Evolutionary conservation across 2,329 filamentous ascomycete genomes (phyloP).

Genomic region (Fusarium nurragi): DNA sequence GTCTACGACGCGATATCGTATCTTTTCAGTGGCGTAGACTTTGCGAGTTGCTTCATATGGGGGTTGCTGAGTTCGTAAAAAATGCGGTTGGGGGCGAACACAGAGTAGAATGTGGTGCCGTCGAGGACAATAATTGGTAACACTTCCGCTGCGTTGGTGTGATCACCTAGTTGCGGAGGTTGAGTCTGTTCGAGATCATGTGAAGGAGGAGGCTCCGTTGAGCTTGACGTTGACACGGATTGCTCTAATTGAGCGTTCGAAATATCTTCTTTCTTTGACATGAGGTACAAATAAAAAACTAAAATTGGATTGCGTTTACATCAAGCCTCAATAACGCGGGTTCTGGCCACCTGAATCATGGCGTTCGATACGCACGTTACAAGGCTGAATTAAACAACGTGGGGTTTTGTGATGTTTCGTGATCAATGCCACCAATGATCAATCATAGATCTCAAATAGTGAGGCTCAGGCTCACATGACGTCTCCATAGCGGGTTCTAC

Average conservation of each 20-base stretch:
- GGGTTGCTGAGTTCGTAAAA: conserved; percentile 43
- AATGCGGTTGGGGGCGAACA: conserved; percentile 20
- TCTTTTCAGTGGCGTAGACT: conserved; percentile 42
- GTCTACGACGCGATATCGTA: conserved; percentile 37
- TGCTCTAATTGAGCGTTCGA: not conserved
- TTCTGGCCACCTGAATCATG: not conserved
- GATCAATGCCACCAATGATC: not conserved
- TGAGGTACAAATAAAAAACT: not conserved
- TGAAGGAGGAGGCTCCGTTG: conserved; percentile 3
- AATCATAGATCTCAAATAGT: not conserved
- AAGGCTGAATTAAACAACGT: not conserved
- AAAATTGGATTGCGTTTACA: too few species aligned
- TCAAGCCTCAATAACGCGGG: too few species aligned
- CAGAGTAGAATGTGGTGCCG: conserved; percentile 33
- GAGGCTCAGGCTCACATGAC: conserved; percentile 16
- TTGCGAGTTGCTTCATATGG: conserved; percentile 29
- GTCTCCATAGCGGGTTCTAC: not conserved
- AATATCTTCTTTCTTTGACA: not conserved
- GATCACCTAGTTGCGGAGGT: not conserved
- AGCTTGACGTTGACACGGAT: not conserved
- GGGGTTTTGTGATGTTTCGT: not conserved
- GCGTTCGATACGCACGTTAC: fast-evolving
- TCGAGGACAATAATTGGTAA: conserved; percentile 38
- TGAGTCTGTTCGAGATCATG: conserved; percentile 5
- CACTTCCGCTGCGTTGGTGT: conserved; percentile 10